Conservation (phyloP, 2,329 filamentous ascomycete species). For the Aureobasidium sp. region DNA sequence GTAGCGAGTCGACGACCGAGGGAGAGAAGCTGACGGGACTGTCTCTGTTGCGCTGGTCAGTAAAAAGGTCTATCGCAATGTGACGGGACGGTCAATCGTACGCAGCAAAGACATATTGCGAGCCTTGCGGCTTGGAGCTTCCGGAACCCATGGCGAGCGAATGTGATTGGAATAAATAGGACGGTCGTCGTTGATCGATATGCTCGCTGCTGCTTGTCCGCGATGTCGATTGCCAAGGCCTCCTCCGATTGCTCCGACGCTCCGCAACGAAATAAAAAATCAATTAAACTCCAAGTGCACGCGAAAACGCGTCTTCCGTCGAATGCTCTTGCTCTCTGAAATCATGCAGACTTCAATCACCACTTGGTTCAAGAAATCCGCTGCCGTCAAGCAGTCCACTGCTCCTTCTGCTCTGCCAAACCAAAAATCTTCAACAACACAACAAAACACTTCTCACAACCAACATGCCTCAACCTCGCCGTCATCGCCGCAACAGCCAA, state of each 20-base stretch:
- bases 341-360: slow-evolving; percentile 38
- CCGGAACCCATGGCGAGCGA: slow-evolving; percentile 49
- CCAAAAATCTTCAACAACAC: neutral
- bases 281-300: slow-evolving; percentile 5
- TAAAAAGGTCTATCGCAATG: neutral
- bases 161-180: neutral
- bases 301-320: neutral
- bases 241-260: neutral
- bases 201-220: slow-evolving; percentile 6
- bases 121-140: slow-evolving; percentile 51
- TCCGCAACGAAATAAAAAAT: neutral
- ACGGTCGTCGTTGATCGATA: neutral
- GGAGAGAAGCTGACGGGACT: slow-evolving; percentile 66
- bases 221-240: slow-evolving; percentile 13
- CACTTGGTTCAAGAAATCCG: slow-evolving; percentile 41
- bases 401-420: neutral
- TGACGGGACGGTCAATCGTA: slow-evolving; percentile 28
- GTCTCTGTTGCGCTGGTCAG: slow-evolving; percentile 35
- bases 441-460: neutral
- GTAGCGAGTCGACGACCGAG: slow-evolving; percentile 72
- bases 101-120: slow-evolving; percentile 56
- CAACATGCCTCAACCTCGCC: neutral
- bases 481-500: neutral
- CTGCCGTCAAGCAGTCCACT: slow-evolving; percentile 23
- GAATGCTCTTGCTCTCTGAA: no score